Evolutionary conservation across 192 early-diverging fungal genomes (phyloP), one percentile per base, ranked within the genome.

Genomic region (Podila horticola): DNA sequence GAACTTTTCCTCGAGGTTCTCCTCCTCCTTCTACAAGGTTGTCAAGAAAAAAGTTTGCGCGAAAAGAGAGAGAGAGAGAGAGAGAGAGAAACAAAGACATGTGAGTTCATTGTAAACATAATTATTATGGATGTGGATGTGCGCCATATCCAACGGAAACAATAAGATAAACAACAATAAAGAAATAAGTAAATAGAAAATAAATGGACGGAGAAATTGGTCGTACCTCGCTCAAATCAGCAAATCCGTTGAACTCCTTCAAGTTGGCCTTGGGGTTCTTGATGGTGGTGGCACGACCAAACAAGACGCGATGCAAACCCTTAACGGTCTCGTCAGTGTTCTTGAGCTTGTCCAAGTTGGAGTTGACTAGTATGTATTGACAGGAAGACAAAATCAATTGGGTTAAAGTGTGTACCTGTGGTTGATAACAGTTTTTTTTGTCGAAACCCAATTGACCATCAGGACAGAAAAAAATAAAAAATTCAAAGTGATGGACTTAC

Each of bases 301-400:
- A 81, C 31, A 81, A 52, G 33, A 81, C 29, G 22, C 70, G 70
- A 49, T 81, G 77, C 2, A 81, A 62, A 11, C 70, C 77, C 66
- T 69, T 69, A 62, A 81, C 66, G 38, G 70, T 72, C 41, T 69
- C 70, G 34, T 81, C 77, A 38, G 70, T 72, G 20, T 41, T 50
- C 77, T 81, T 81, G 17, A 79, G 34, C 66, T 79, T 79, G 28
- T 79, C 75, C 70, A 79, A 64, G 70, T 72, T 79, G 68, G 58
- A 38, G 75, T 59, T 68, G 61, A 79, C 75, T 79, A 67, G 1
- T 33, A 45, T 45, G 33, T n/a, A 36, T 45, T 45, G 3, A 45
- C 15, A 1, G 13, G 11, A 12, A 45, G 41, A 45, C 15, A 45
- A 3, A 45, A 4, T 0, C 55, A 33, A 45, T 45, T 45, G 41